phyloP scores from a whole-genome alignment of 2,329 filamentous ascomycete species.

The Emergomyces orientalis region DNA sequence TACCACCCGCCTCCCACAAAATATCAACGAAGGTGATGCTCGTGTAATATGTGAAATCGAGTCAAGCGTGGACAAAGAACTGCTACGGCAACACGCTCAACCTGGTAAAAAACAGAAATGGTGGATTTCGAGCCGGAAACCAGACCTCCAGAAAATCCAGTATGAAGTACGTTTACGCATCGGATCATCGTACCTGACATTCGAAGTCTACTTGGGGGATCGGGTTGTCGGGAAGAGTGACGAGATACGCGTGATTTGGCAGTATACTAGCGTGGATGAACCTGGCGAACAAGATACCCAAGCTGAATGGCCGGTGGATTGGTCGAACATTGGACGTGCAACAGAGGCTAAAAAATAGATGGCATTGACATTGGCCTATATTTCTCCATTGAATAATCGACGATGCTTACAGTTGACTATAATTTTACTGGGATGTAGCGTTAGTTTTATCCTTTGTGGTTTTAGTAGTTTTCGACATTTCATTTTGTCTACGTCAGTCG shows the following conservation, averaged over 20 bases:
- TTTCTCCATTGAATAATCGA: neutral
- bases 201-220: constrained; percentile 5
- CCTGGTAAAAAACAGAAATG: neutral
- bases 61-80: neutral
- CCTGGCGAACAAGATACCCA: neutral
- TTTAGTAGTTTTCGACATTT: too few relatives aligned
- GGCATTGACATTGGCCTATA: neutral
- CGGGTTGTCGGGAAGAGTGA: neutral
- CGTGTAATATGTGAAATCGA: neutral
- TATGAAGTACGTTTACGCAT: constrained; percentile 5
- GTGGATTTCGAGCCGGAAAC: neutral
- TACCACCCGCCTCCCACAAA: neutral
- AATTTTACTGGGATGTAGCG: neutral
- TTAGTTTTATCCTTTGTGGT: too few relatives aligned
- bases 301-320: neutral
- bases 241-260: neutral
- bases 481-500: too few relatives aligned
- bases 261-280: neutral
- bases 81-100: neutral
- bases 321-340: neutral
- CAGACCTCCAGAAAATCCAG: neutral
- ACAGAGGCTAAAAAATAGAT: neutral
- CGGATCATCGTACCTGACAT: neutral
- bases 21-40: constrained; percentile 1
- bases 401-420: neutral